Conservation (phyloP, 352 stramenopile genomes). For the Phytophthora foliorum region DNA sequence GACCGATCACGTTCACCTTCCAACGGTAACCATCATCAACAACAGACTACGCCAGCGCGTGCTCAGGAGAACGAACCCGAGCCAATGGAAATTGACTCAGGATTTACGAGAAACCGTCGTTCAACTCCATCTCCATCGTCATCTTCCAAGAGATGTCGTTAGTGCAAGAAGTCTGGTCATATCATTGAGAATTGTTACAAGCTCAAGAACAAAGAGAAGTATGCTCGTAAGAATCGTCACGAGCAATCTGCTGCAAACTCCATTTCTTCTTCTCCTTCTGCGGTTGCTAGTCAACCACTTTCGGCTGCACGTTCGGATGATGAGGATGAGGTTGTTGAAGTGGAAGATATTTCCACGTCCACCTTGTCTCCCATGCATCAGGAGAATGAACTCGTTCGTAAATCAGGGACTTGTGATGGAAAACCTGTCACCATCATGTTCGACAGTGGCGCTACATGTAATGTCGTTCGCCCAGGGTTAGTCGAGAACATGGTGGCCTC, state of each 20-base stretch:
- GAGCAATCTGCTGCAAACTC: slow-evolving; percentile 17
- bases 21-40: slow-evolving; percentile 6
- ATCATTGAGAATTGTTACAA: slow-evolving; percentile 22
- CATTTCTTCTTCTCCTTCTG: background rate
- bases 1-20: too few relatives aligned
- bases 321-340: background rate
- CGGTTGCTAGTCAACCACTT: background rate
- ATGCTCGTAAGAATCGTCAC: slow-evolving; percentile 7
- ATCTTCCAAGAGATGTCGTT: slow-evolving; percentile 6
- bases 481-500: slow-evolving; percentile 1
- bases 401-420: too few relatives aligned
- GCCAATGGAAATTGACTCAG: slow-evolving; percentile 23
- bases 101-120: slow-evolving; percentile 6
- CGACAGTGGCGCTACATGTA: slow-evolving; percentile 23
- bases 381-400: slow-evolving; percentile 24
- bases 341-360: background rate
- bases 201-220: slow-evolving; percentile 7
- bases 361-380: background rate
- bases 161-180: slow-evolving; percentile 20
- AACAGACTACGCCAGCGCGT: slow-evolving; percentile 11
- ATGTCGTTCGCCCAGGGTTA: slow-evolving; percentile 20
- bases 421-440: slow-evolving; percentile 28
- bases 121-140: background rate
- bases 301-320: background rate
- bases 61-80: slow-evolving; percentile 14